These are phyloP conservation scores for Vanrija sp. DNA, from an alignment of 1,284 basidiomycete genomes.

Conservation along the genomic window DNA sequence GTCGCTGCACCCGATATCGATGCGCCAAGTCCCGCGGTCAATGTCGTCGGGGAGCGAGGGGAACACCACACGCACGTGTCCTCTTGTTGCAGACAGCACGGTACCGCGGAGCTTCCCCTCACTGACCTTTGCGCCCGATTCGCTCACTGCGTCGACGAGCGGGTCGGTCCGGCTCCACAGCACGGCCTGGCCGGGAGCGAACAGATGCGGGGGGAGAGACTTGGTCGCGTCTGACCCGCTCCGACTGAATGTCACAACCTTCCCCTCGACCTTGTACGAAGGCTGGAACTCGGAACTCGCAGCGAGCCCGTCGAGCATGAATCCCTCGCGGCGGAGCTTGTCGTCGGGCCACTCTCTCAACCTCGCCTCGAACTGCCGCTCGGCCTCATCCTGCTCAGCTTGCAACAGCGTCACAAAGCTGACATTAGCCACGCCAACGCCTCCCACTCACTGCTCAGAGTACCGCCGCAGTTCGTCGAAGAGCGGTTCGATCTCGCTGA, in stretches of 20 bases:
- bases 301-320: slow-evolving; percentile 60
- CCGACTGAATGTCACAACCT: slow-evolving; percentile 54
- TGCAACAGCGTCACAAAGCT: slow-evolving; percentile 64
- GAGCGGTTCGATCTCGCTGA: slow-evolving; percentile 48
- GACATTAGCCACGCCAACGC: not conserved
- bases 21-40: slow-evolving; percentile 57
- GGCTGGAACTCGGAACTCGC: slow-evolving; percentile 33
- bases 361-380: slow-evolving; percentile 57
- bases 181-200: slow-evolving; percentile 59
- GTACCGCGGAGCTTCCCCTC: slow-evolving; percentile 57
- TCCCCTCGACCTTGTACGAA: slow-evolving; percentile 10
- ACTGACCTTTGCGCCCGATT: slow-evolving; percentile 28
- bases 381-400: slow-evolving; percentile 63
- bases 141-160: slow-evolving; percentile 19
- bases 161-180: slow-evolving; percentile 63
- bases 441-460: slow-evolving; percentile 25
- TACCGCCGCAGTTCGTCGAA: slow-evolving; percentile 51
- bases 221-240: slow-evolving; percentile 58
- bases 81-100: slow-evolving; percentile 53
- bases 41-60: slow-evolving; percentile 51
- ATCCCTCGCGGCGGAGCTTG: slow-evolving; percentile 63
- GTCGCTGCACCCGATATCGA: slow-evolving; percentile 69
- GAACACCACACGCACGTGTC: slow-evolving; percentile 59
- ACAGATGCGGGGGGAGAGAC: slow-evolving; percentile 20
- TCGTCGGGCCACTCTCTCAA: slow-evolving; percentile 62